Conservation (phyloP, 2,329 filamentous ascomycete species). For the Alternaria postmessia region DNA sequence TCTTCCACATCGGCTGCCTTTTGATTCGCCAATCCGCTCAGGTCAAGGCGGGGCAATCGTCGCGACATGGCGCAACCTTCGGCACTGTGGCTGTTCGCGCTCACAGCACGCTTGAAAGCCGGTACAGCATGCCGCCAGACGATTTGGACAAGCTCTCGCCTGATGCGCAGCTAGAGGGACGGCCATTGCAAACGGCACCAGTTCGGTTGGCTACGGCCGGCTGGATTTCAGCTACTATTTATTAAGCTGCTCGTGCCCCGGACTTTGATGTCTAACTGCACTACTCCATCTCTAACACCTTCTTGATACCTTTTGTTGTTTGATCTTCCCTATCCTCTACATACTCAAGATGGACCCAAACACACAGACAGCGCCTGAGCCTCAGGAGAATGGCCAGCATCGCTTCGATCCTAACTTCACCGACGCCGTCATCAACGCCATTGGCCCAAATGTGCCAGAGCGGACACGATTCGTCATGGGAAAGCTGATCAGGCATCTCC, state of each 20-base stretch:
- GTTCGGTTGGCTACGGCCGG: constrained; percentile 26
- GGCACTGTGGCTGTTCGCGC: constrained; percentile 28
- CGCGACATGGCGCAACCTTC: constrained; percentile 21
- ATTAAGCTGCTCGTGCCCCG: constrained; percentile 25
- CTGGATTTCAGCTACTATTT: constrained; percentile 18
- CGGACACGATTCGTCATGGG: constrained; percentile 70
- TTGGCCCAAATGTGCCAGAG: constrained; percentile 73
- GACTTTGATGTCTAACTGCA: background rate
- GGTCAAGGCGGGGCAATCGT: constrained; percentile 31
- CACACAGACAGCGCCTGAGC: constrained; percentile 32
- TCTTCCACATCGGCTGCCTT: constrained; percentile 31
- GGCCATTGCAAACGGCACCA: constrained; percentile 31
- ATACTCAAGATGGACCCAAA: constrained; percentile 23
- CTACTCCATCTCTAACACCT: background rate
- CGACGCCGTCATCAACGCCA: constrained; percentile 74
- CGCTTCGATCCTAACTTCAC: constrained; percentile 82
- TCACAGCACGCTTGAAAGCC: constrained; percentile 22
- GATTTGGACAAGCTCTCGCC: constrained; percentile 19
- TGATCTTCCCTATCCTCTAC: background rate
- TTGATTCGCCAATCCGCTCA: constrained; percentile 65
- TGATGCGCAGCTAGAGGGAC: constrained; percentile 35
- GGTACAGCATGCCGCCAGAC: constrained; percentile 28
- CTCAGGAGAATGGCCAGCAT: constrained; percentile 35
- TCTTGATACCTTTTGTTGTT: background rate
- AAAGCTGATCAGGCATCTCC: constrained; percentile 73